A percentile compares a stretch with the other conserved stretches of the same genome.
Conservation (phyloP, 1,139 yeast genomes). For the Candida sp. region DNA sequence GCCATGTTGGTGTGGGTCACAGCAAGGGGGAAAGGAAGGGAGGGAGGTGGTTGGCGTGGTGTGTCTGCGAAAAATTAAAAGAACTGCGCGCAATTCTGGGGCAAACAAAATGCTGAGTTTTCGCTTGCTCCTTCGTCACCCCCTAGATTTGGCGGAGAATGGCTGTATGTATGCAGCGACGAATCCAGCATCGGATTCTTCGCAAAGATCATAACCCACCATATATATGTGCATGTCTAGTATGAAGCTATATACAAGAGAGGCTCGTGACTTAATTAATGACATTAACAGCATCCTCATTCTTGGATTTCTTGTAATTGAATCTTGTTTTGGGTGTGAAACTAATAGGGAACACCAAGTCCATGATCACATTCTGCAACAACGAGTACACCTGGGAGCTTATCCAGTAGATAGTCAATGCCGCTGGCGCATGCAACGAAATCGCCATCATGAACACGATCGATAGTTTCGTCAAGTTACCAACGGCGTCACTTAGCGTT, state of each 20-base stretch:
- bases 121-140: too few relatives aligned
- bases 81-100: background rate
- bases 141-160: background rate
- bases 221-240: background rate
- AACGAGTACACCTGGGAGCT: conserved; percentile 81
- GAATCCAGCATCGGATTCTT: too few relatives aligned
- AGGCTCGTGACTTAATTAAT: background rate
- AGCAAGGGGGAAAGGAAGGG: background rate
- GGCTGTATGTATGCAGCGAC: too few relatives aligned
- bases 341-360: conserved; percentile 63
- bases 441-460: conserved; percentile 84
- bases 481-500: conserved; percentile 60
- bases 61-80: background rate
- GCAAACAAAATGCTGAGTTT: too few relatives aligned
- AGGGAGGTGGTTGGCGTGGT: background rate
- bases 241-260: background rate
- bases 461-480: conserved; percentile 74
- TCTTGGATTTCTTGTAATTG: conserved; percentile 7
- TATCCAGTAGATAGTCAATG: conserved; percentile 84
- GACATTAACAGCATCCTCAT: conserved; percentile 1
- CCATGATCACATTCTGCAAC: conserved; percentile 75
- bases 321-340: conserved; percentile 48
- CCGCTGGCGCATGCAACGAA: conserved; percentile 85
- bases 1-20: conserved; percentile 2
- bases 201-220: background rate